Base-by-base conservation (phyloP, 768 basidiomycete species). In the Boletus speciosus region DNA sequence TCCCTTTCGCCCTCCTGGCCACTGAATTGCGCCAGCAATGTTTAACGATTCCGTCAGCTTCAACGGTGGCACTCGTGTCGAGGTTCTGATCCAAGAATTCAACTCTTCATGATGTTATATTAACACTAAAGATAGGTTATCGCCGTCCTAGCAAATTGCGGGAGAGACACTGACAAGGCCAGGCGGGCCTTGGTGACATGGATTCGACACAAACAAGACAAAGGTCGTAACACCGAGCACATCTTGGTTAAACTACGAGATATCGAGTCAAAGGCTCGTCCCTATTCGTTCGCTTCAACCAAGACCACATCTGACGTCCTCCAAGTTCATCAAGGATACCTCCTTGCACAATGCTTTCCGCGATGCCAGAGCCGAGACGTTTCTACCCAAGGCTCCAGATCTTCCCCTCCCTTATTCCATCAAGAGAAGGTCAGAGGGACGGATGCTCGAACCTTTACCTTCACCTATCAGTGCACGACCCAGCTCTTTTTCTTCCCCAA, bases 131-230 rank as follows among this genome's bases (percentile, higher is more conserved):
- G 27, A 59, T 36, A 70, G 69, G 69, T 70, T 52, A 62, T 71
- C 47, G 14, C 68, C 7, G 69, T 70, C 27, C 56, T 70, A n/a
- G 69, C 69, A 2, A 72, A 72, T 19, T 70, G 69, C 44, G 69
- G 69, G 7, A 56, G 57, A 32, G 70, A 70, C 51, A 66, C 59
- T 6, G 59, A 55, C 38, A 61, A 12, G 38, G 69, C 69, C 14
- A 61, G 61, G 39, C 60, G 61, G 12, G 69, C 69, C 19, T 47
- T 70, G 1, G 66, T 71, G 6, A 66, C 54, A 0, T 70, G 67
- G 62, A 72, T 70, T 40, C 53, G 50, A 44, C 64, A 51, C 35
- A 70, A 70, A 27, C 70, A 72, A 49, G 25, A 23, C 7, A 70
- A 70, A 38, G 58, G 63, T 31, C 66, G 69, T 7, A 58, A 40